phyloP scores from a whole-genome alignment of 2,329 filamentous ascomycete species.

The Fusarium heterosporum region DNA sequence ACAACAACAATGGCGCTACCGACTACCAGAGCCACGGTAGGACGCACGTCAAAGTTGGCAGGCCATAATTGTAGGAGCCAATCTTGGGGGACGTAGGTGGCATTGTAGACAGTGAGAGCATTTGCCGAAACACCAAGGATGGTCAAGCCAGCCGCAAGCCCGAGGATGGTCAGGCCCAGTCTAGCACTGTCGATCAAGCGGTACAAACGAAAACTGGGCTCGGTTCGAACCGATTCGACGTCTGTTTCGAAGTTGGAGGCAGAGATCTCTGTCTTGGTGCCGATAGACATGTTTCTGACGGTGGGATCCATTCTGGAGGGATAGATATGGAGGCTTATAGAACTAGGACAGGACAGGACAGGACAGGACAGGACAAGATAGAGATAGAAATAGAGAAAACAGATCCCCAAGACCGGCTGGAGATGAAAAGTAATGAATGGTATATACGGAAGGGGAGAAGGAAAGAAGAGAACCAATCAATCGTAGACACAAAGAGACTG shows the following conservation, averaged over 20 bases:
- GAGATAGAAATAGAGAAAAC: conserved; percentile 7
- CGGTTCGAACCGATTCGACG: conserved; percentile 51
- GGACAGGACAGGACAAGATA: conserved; percentile 17
- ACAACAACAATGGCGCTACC: conserved; percentile 63
- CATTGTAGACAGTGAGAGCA: conserved; percentile 66
- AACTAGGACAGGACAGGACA: too few species aligned
- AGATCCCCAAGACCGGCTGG: conserved; percentile 21
- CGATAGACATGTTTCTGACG: conserved; percentile 43
- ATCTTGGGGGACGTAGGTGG: conserved; percentile 61
- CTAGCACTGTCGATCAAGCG: conserved; percentile 59
- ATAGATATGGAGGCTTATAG: conserved; percentile 1
- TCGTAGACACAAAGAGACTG: conserved; percentile 1
- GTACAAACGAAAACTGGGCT: conserved; percentile 55
- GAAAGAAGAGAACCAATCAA: conserved; percentile 12
- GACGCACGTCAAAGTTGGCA: conserved; percentile 65
- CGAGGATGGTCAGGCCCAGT: conserved; percentile 61
- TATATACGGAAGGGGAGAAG: conserved; percentile 16
- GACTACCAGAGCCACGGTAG: conserved; percentile 66
- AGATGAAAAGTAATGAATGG: conserved; percentile 9
- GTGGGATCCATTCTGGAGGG: conserved; percentile 26
- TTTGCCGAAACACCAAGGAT: conserved; percentile 67
- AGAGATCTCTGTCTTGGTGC: conserved; percentile 55
- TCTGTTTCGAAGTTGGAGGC: conserved; percentile 64
- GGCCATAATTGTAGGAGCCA: conserved; percentile 70
- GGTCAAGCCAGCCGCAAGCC: conserved; percentile 63